Conservation (phyloP, 352 stramenopile species). For the Pelagophyceae sp. region DNA sequence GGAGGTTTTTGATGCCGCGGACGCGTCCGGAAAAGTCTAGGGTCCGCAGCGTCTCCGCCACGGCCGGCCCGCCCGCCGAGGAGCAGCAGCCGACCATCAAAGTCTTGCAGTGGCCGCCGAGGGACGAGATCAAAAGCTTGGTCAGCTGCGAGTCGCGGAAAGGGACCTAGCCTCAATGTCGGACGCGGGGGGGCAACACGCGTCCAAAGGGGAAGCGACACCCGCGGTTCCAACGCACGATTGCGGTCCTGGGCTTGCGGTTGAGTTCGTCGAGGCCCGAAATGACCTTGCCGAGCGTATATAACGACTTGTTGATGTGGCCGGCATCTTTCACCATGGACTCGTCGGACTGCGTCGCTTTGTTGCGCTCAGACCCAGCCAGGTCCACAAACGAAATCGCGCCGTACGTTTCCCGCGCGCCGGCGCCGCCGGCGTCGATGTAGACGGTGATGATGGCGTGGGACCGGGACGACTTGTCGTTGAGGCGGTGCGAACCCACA, state of each 20-base stretch:
- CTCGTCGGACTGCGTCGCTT: slow-evolving; percentile 68
- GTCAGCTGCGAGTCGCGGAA: slow-evolving; percentile 44
- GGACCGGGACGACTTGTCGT: slow-evolving; percentile 41
- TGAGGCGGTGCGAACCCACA: slow-evolving; percentile 47
- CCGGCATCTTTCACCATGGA: slow-evolving; percentile 71
- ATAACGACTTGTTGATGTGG: slow-evolving; percentile 79
- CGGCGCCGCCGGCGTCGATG: slow-evolving; percentile 11
- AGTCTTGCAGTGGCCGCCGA: slow-evolving; percentile 39
- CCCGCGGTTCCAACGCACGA: too few species aligned
- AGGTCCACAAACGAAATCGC: slow-evolving; percentile 39
- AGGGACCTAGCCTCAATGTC: slow-evolving; percentile 23
- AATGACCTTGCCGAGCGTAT: slow-evolving; percentile 56
- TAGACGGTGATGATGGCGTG: slow-evolving; percentile 44
- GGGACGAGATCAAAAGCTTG: slow-evolving; percentile 60
- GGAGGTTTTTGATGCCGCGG: slow-evolving; percentile 44
- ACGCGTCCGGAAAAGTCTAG: slow-evolving; percentile 77
- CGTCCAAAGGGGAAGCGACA: slow-evolving; percentile 29
- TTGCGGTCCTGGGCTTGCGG: background rate
- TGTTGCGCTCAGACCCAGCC: slow-evolving; percentile 59
- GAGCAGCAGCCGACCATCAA: slow-evolving; percentile 63
- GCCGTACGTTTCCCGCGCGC: background rate
- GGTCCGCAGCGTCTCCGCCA: slow-evolving; percentile 72
- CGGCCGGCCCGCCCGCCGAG: slow-evolving; percentile 65
- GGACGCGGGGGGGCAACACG: slow-evolving; percentile 35
- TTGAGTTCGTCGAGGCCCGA: background rate